These are phyloP conservation scores for Plectosphaerella sp. DNA, from an alignment of 2,329 filamentous ascomycete genomes.

Conservation along the genomic window DNA sequence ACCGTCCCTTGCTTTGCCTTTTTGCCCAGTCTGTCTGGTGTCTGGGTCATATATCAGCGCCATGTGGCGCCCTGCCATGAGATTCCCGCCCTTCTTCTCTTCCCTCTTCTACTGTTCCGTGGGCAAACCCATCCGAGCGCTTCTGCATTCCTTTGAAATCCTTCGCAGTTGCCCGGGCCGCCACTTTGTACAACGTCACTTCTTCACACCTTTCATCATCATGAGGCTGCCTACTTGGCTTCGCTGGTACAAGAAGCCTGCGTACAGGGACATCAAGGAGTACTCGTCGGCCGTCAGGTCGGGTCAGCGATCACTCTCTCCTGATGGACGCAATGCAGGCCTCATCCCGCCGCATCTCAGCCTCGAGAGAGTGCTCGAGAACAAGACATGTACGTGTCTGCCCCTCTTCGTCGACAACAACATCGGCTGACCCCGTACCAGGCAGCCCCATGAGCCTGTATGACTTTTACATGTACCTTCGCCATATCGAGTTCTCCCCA, in stretches of 20 bases:
- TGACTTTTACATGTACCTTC: conserved; percentile 47
- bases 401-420: neutral
- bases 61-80: neutral
- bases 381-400: conserved; percentile 34
- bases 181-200: neutral
- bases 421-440: conserved; percentile 12
- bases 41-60: neutral
- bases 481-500: conserved; percentile 42
- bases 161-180: too few relatives aligned
- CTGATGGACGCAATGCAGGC: conserved; percentile 27
- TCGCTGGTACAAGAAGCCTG: conserved; percentile 44
- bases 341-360: conserved; percentile 33
- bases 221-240: conserved; percentile 27
- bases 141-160: too few relatives aligned
- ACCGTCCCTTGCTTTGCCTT: too few relatives aligned
- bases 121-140: neutral
- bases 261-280: conserved; percentile 41
- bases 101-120: neutral
- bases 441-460: conserved; percentile 44
- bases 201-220: conserved; percentile 3
- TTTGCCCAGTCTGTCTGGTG: too few relatives aligned
- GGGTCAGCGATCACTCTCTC: conserved; percentile 29
- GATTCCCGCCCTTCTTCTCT: neutral
- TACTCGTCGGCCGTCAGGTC: conserved; percentile 31
- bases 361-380: conserved; percentile 40